phyloP scores from a whole-genome alignment of 2,329 filamentous ascomycete species.

The Aspergillus sergii region DNA sequence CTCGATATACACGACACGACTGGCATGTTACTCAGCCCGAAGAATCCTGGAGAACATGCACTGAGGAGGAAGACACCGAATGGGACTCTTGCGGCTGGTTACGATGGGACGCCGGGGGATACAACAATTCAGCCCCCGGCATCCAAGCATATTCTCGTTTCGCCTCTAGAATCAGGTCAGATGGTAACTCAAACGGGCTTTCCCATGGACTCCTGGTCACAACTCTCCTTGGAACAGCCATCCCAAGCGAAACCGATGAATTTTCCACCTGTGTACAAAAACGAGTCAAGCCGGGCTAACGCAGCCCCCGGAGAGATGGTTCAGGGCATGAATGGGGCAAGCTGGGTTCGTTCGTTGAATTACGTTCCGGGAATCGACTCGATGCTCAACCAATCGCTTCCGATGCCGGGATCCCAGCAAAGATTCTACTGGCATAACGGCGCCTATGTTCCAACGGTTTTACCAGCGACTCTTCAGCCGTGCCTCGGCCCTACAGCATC shows the following conservation, averaged over 20 bases:
- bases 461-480: conserved; percentile 62
- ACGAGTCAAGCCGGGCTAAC: conserved; percentile 33
- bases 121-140: conserved; percentile 73
- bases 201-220: conserved; percentile 36
- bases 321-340: conserved; percentile 38
- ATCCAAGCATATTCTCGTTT: conserved; percentile 79
- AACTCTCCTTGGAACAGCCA: conserved; percentile 31
- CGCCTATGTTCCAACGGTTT: conserved; percentile 59
- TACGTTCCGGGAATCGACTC: conserved; percentile 60
- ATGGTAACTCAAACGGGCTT: conserved; percentile 36
- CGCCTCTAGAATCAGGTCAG: conserved; percentile 53
- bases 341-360: conserved; percentile 48
- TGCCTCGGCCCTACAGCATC: conserved; percentile 61
- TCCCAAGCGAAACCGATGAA: conserved; percentile 36
- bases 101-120: conserved; percentile 79
- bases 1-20: conserved; percentile 32
- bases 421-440: conserved; percentile 48
- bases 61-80: conserved; percentile 90
- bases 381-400: conserved; percentile 60
- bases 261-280: conserved; percentile 44
- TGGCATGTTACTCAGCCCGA: conserved; percentile 25
- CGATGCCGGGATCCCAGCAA: conserved; percentile 43
- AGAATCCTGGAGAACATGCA: conserved; percentile 65
- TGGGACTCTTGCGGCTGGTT: conserved; percentile 88
- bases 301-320: conserved; percentile 31